Base-by-base conservation (phyloP, 2,329 filamentous ascomycete genomes). In the Fusarium sp. region DNA sequence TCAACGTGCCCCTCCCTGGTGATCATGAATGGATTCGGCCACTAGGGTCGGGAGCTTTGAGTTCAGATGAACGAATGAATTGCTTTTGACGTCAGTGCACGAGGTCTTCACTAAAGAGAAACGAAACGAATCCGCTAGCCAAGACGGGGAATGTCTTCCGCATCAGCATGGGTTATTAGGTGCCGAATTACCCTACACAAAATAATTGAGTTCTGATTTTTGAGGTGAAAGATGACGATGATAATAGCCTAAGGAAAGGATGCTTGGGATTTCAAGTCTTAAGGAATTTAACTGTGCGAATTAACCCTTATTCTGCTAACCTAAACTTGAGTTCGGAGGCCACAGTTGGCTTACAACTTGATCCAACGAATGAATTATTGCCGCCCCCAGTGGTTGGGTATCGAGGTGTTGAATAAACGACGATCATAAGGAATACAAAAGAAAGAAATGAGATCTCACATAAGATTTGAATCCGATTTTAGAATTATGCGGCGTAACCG, bases 31-130 rank as follows among this genome's bases (percentile, higher is more conserved):
- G 28, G 56, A 38, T 61, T 46, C 44, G 47, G 33, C 57, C 59
- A 67, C 44, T 60, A 40, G 46, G 50, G 46, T 57, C 47, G 12
- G 18, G 47, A 62, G 40, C 25, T 46, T 35, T 40, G 42, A 49
- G 33, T 59, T 44, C 30, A 60, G 42, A 43, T 44, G 49, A 43
- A 56, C 37, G 49, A 42, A 43, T 44, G 42, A 32, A 52, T 30
- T 40, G n/a, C 37, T 46, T 69, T 74, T 75, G 70, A 75, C 73
- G 73, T 75, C 73, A 75, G 71, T 75, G 73, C 72, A 64, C 63
- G 15, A 56, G 54, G n/a, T 28, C 21, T 35, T 47, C 23, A 33
- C 60, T 18, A 19, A 33, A 37, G 35, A 50, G 43, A 40, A 71
- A 37, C 38, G 42, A 61, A 72, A 37, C 43, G 46, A 57, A 66